A percentile compares a stretch with the other conserved stretches of the same genome.
Conservation (phyloP, 257 asterid genomes). For the Nicotiana benthamiana region DNA sequence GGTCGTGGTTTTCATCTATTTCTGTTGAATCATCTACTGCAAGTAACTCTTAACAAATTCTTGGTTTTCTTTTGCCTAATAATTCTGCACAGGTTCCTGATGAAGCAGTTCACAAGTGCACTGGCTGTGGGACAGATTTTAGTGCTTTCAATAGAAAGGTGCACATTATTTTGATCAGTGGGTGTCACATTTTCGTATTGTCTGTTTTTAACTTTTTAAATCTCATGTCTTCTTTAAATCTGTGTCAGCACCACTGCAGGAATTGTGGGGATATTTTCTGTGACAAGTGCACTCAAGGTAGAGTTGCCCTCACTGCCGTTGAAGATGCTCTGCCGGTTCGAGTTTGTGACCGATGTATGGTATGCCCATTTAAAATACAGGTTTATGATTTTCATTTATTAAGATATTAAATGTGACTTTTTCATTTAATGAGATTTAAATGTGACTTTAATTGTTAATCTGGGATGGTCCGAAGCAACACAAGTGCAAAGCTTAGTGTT, state of each 20-base stretch:
- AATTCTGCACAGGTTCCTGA: slow-evolving; percentile 61
- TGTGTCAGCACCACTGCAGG: slow-evolving; percentile 78
- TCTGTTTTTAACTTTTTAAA: neutral
- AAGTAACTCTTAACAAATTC: neutral
- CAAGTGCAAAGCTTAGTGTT: neutral
- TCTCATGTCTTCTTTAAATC: neutral
- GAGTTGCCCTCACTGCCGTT: slow-evolving; percentile 72
- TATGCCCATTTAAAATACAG: slow-evolving; percentile 19
- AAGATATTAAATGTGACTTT: neutral
- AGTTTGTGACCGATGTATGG: slow-evolving; percentile 94
- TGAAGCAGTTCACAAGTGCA: slow-evolving; percentile 72
- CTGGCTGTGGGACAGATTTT: slow-evolving; percentile 54
- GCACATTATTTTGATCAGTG: slow-evolving; percentile 15
- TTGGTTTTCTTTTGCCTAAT: neutral
- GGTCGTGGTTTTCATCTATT: neutral
- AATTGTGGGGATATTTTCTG: slow-evolving; percentile 94
- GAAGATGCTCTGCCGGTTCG: slow-evolving; percentile 84
- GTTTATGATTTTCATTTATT: neutral
- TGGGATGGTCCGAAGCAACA: neutral
- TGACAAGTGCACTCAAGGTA: slow-evolving; percentile 96
- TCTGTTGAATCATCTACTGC: neutral
- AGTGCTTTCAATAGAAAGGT: slow-evolving; percentile 81
- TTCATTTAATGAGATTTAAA: neutral
- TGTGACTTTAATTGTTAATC: neutral
- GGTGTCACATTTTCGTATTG: neutral